phyloP scores from a whole-genome alignment of 2,329 filamentous ascomycete species.

The Clonostachys rosea region DNA sequence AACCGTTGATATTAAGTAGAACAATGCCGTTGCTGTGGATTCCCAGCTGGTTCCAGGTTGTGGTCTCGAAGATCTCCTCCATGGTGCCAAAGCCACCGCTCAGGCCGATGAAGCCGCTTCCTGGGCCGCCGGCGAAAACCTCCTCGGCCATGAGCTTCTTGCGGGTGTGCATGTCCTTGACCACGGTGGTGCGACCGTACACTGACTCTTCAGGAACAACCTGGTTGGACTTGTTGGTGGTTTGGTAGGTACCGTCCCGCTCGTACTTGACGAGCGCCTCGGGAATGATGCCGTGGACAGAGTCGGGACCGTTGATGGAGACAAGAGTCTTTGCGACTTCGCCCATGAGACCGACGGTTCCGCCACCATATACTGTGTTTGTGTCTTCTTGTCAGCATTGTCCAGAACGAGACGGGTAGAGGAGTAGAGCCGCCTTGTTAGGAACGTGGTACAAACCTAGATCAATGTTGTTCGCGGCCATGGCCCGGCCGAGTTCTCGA shows the following conservation, averaged over 20 bases:
- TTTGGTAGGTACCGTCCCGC: conserved; percentile 54
- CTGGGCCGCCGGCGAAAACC: conserved; percentile 75
- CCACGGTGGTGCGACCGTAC: conserved; percentile 83
- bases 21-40: conserved; percentile 81
- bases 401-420: not conserved
- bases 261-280: conserved; percentile 78
- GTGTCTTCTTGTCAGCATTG: not conserved
- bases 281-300: conserved; percentile 93
- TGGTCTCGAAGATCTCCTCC: conserved; percentile 90
- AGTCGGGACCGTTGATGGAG: conserved; percentile 69
- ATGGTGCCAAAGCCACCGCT: conserved; percentile 90
- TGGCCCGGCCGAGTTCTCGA: conserved; percentile 64
- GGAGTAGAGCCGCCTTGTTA: not conserved
- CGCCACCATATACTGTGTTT: conserved; percentile 78
- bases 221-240: conserved; percentile 38
- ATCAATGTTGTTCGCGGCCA: conserved; percentile 72
- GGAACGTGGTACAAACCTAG: conserved; percentile 46
- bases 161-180: conserved; percentile 92
- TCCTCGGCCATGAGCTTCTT: conserved; percentile 92
- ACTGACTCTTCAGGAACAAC: conserved; percentile 57
- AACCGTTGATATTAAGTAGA: conserved; percentile 82
- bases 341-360: conserved; percentile 93
- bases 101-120: conserved; percentile 85
- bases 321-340: conserved; percentile 86
- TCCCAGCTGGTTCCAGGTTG: conserved; percentile 93